Evolutionary conservation across 169 alveolate species (phyloP).

Genomic region (Perkinsus marinus): DNA sequence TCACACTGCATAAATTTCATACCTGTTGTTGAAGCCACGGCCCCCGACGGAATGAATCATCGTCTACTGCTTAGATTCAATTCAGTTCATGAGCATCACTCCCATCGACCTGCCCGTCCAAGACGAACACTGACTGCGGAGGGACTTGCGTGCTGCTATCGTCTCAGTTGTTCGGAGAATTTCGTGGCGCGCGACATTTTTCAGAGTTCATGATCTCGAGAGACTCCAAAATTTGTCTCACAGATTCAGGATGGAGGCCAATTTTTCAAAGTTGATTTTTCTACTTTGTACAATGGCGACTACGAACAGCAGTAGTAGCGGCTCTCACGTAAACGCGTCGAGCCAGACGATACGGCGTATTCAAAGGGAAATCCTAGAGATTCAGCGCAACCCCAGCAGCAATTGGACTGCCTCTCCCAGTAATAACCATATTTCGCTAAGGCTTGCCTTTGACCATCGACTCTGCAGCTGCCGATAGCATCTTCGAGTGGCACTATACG

Average conservation of each 20-base stretch:
- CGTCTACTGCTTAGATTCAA: too few species aligned
- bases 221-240: too few species aligned
- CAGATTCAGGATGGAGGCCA: too few species aligned
- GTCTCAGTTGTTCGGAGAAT: not conserved
- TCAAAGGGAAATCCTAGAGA: constrained; percentile 37
- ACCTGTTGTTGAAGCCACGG: too few species aligned
- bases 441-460: not conserved
- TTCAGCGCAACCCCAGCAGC: constrained; percentile 33
- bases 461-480: not conserved
- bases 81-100: too few species aligned
- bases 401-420: constrained; percentile 24
- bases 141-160: not conserved
- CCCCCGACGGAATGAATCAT: too few species aligned
- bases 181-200: not conserved
- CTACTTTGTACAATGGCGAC: too few species aligned
- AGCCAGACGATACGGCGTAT: constrained; percentile 39
- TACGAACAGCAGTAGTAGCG: too few species aligned
- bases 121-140: too few species aligned
- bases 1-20: too few species aligned
- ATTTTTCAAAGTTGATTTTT: not conserved
- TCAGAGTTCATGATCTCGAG: not conserved
- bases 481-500: constrained; percentile 47
- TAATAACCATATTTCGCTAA: too few species aligned
- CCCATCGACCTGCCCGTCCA: too few species aligned
- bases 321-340: not conserved